Evolutionary conservation across 306 rosid genomes (phyloP), one percentile per base, ranked within the genome.

Genomic region (Vigna unguiculata): DNA sequence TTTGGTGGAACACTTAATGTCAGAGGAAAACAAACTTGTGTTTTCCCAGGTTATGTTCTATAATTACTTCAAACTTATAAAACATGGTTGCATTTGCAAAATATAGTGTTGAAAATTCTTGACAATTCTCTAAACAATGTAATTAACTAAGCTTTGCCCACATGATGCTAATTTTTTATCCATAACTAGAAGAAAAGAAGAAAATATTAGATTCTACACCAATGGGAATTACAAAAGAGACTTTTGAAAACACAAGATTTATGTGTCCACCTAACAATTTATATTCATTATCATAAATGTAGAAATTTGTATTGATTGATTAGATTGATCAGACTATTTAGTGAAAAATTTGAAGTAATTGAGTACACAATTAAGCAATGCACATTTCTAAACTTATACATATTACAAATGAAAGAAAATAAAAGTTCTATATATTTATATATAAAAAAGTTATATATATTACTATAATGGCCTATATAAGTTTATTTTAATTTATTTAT

Each of bases 1-100:
- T 38, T 64, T 38, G 7, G 13, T 7, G 70, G 69, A 16, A 63
- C 30, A 36, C 69, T 63, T 63, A 58, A 58, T 61, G 21, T 30
- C 47, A 16, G 68, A 32, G 68, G 46, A 61, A 63, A 63, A 63
- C 48, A 63, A 34, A 34, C 48, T n/a, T 17, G 48, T 63, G 69
- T 36, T 63, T 62, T 28, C 9, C 7, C 11, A 60, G 41, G 13
- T 30, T 30, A 60, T 10, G 4, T 60, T 30, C 34, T 32, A 61
- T 34, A 32, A 61, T 34, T 61, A 32, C 0, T 15, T 59, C 41
- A 59, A 59, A 9, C 4, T 5, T 30, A 30, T 7, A 28, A 2
- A 32, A 32, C 1, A 61, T 32, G 66, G 2, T 9, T 32, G 9
- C 68, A 60, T 30, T 59, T 60, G 32, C 21, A 60, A 30, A 60